phyloP scores from a whole-genome alignment of 2,329 filamentous ascomycete species.

The Trichophyton verrucosum region DNA sequence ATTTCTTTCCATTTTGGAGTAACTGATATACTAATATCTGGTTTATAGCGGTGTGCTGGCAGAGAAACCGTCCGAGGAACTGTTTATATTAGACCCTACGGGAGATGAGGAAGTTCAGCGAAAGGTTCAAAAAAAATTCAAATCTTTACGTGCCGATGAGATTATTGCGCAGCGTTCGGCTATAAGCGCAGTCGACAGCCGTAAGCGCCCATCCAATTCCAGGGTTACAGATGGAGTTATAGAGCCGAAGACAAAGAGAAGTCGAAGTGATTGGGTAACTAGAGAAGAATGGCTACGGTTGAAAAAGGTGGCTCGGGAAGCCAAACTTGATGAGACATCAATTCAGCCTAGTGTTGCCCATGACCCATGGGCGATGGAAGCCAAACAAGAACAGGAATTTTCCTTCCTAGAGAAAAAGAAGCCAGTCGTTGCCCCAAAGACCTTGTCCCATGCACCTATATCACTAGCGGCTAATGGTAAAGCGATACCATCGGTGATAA shows the following conservation, averaged over 20 bases:
- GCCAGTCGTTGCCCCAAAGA: slow-evolving; percentile 58
- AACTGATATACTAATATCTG: neutral
- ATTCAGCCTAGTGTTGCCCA: slow-evolving; percentile 44
- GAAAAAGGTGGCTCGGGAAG: slow-evolving; percentile 63
- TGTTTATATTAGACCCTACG: slow-evolving; percentile 70
- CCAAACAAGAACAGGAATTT: slow-evolving; percentile 35
- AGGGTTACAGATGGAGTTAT: slow-evolving; percentile 63
- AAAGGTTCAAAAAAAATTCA: slow-evolving; percentile 54
- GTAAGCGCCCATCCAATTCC: slow-evolving; percentile 53
- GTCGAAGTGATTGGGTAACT: slow-evolving; percentile 66
- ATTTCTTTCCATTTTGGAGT: slow-evolving; percentile 5
- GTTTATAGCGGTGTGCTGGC: slow-evolving; percentile 61
- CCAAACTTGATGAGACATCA: slow-evolving; percentile 36
- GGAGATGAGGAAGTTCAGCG: slow-evolving; percentile 58
- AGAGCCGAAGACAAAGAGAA: slow-evolving; percentile 55
- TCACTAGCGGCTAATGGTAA: slow-evolving; percentile 77
- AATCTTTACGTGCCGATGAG: slow-evolving; percentile 77
- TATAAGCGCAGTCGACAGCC: slow-evolving; percentile 62
- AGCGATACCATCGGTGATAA: slow-evolving; percentile 61
- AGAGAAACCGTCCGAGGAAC: slow-evolving; percentile 68
- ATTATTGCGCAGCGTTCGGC: slow-evolving; percentile 77
- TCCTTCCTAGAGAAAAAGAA: slow-evolving; percentile 55
- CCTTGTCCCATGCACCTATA: slow-evolving; percentile 63
- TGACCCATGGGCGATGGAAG: slow-evolving; percentile 61
- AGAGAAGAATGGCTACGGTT: slow-evolving; percentile 72